These are phyloP conservation scores for Chloroidium sp. DNA, from an alignment of 163 green algal species.

Conservation along the genomic window DNA sequence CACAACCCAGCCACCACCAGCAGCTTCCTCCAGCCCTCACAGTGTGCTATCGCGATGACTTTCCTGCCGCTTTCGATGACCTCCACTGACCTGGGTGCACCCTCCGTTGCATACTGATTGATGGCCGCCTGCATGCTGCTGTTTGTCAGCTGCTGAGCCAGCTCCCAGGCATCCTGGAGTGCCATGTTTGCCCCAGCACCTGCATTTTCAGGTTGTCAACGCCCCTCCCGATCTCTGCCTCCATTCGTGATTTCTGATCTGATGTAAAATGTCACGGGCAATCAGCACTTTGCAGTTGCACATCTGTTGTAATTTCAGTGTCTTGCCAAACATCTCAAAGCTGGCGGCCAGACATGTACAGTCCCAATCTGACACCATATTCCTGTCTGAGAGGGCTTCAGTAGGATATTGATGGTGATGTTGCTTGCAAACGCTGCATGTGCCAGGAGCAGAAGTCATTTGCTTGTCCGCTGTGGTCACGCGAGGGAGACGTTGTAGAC, in stretches of 20 bases:
- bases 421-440: not conserved
- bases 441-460: not conserved
- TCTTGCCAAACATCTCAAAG: not conserved
- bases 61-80: too few species aligned
- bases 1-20: too few species aligned
- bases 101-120: not conserved
- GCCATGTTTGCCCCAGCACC: slow-evolving; percentile 3
- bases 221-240: not conserved
- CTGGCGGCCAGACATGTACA: too few species aligned
- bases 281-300: not conserved
- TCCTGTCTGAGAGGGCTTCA: not conserved
- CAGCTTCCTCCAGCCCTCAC: too few species aligned
- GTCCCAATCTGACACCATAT: not conserved
- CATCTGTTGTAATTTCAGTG: not conserved
- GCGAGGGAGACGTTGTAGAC: not conserved
- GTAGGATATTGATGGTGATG: not conserved
- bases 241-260: not conserved
- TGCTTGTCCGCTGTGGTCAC: not conserved
- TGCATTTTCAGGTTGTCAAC: not conserved
- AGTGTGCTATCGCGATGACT: too few species aligned
- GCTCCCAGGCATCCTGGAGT: slow-evolving; percentile 1
- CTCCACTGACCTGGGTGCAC: too few species aligned
- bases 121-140: slow-evolving; percentile 1
- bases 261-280: not conserved
- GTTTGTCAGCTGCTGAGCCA: slow-evolving; percentile 1